Percentiles rank a stretch among this genome's conserved stretches.
These are phyloP conservation scores for Eutypella sp. DNA, from an alignment of 2,329 filamentous ascomycete species.

Conservation along the genomic window DNA sequence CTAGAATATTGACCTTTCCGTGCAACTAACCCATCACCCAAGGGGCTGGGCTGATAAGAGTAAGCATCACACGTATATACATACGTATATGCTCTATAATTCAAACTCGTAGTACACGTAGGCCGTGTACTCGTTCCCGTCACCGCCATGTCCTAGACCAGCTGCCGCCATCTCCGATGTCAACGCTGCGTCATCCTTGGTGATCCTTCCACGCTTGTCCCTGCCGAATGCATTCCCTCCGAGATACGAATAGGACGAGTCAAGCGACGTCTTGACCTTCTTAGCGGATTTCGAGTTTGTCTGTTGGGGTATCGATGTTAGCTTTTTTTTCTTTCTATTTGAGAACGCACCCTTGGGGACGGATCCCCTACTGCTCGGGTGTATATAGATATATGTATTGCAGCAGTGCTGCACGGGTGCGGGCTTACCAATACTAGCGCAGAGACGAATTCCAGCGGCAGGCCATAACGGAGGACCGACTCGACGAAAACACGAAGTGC, in stretches of 20 bases:
- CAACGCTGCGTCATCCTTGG: slow-evolving; percentile 78
- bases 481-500: slow-evolving; percentile 93
- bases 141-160: slow-evolving; percentile 56
- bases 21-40: no score
- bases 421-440: slow-evolving; percentile 75
- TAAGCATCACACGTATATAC: no score
- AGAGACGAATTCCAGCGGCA: slow-evolving; percentile 85
- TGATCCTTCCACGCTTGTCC: slow-evolving; percentile 88
- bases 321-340: slow-evolving; percentile 1
- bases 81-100: slow-evolving; percentile 40
- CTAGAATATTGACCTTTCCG: no score
- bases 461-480: slow-evolving; percentile 91
- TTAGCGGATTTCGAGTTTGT: slow-evolving; percentile 76
- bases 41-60: no score
- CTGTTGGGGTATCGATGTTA: slow-evolving; percentile 37
- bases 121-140: slow-evolving; percentile 82
- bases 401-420: no score
- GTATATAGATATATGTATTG: no score
- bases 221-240: slow-evolving; percentile 90
- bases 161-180: slow-evolving; percentile 80
- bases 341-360: background rate
- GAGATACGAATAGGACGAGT: slow-evolving; percentile 82
- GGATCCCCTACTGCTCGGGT: no score
- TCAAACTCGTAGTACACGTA: slow-evolving; percentile 98
- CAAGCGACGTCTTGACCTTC: slow-evolving; percentile 74